Evolutionary conservation across 352 stramenopile species (phyloP).

Genomic region (Phytophthora kernoviae): DNA sequence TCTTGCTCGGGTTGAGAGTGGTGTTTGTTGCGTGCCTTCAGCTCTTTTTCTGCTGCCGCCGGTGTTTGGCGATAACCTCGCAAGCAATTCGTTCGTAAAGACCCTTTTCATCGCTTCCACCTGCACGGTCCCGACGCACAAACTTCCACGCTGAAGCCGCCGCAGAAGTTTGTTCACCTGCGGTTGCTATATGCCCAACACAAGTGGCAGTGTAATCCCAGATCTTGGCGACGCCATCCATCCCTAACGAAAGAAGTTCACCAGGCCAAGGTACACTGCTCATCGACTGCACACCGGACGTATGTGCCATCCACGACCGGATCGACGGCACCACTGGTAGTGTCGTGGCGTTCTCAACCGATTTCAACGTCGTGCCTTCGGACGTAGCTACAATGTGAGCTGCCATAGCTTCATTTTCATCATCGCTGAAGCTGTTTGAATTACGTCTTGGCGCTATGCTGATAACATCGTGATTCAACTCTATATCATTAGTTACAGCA

Average conservation of each 20-base stretch:
- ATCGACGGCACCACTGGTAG: conserved; percentile 31
- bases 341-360: not conserved
- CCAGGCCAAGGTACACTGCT: conserved; percentile 41
- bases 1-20: conserved; percentile 3
- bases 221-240: conserved; percentile 51
- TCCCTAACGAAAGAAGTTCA: conserved; percentile 52
- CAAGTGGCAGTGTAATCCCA: conserved; percentile 49
- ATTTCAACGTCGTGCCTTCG: not conserved
- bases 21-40: conserved; percentile 11
- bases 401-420: not conserved
- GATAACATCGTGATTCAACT: not conserved
- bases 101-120: conserved; percentile 34
- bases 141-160: conserved; percentile 52
- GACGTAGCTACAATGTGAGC: not conserved
- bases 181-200: conserved; percentile 58
- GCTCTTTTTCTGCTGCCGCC: conserved; percentile 36
- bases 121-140: conserved; percentile 39
- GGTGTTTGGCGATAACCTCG: conserved; percentile 48
- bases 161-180: conserved; percentile 15
- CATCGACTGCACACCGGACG: conserved; percentile 38
- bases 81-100: conserved; percentile 38
- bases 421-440: not conserved
- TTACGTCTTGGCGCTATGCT: not conserved
- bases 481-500: conserved; percentile 5
- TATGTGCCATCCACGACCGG: conserved; percentile 50